Conservation (phyloP, 2,329 filamentous ascomycete species). For the Fusarium kyushuense region DNA sequence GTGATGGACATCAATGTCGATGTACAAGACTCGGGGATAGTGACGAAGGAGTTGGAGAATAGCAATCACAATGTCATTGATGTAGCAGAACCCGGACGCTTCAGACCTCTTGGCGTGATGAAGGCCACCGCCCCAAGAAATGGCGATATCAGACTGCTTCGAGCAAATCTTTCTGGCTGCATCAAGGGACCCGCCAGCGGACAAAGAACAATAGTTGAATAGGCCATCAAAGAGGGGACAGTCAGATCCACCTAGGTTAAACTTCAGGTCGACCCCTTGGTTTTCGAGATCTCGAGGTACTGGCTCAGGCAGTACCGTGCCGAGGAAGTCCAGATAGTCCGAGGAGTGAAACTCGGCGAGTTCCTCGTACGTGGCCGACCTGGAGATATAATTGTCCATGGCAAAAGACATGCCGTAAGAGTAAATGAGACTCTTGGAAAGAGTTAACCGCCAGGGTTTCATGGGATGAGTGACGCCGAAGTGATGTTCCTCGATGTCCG, state of each 20-base stretch:
- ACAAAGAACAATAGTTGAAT: constrained; percentile 94
- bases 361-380: constrained; percentile 88
- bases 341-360: constrained; percentile 86
- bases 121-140: constrained; percentile 96
- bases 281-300: constrained; percentile 74
- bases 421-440: constrained; percentile 94
- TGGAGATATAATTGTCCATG: constrained; percentile 93
- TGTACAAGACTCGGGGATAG: constrained; percentile 89
- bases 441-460: constrained; percentile 97
- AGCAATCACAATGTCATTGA: constrained; percentile 97
- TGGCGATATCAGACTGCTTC: constrained; percentile 91
- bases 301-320: constrained; percentile 74
- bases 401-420: constrained; percentile 96
- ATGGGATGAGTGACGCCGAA: constrained; percentile 98
- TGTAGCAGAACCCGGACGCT: constrained; percentile 97
- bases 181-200: constrained; percentile 89
- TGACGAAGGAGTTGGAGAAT: constrained; percentile 88
- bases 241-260: constrained; percentile 90
- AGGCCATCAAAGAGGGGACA: constrained; percentile 97
- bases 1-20: constrained; percentile 94
- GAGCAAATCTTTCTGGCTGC: constrained; percentile 90
- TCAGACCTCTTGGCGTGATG: constrained; percentile 97
- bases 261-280: constrained; percentile 73
- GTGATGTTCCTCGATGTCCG: constrained; percentile 94
- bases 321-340: constrained; percentile 92